These are phyloP conservation scores for Penicillium freii DNA, from an alignment of 2,329 filamentous ascomycete species.

Conservation along the genomic window DNA sequence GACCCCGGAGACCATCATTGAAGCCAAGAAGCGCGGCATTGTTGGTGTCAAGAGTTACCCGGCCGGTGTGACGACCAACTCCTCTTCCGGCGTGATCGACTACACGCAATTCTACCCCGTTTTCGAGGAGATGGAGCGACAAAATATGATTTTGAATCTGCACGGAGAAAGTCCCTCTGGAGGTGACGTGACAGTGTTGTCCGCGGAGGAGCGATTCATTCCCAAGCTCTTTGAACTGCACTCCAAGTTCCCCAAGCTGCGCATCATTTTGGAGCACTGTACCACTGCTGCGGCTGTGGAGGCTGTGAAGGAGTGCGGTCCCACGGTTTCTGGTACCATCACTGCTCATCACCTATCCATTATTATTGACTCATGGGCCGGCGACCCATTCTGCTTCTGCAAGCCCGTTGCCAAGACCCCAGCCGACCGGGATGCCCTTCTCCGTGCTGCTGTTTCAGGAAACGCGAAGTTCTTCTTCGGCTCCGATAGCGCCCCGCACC, in stretches of 20 bases:
- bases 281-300: conserved; percentile 78
- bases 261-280: conserved; percentile 73
- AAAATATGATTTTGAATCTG: conserved; percentile 83
- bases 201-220: conserved; percentile 74
- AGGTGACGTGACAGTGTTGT: conserved; percentile 56
- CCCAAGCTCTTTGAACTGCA: conserved; percentile 75
- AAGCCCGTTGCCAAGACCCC: conserved; percentile 73
- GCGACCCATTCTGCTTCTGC: conserved; percentile 75
- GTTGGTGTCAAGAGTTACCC: conserved; percentile 57
- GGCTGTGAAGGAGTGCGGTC: conserved; percentile 72
- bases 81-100: conserved; percentile 49
- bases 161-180: conserved; percentile 66
- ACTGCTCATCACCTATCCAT: conserved; percentile 85
- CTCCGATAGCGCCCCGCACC: conserved; percentile 70
- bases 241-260: conserved; percentile 63
- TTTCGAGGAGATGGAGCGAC: conserved; percentile 84
- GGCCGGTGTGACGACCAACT: conserved; percentile 58
- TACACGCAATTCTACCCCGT: conserved; percentile 54
- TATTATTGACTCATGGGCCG: conserved; percentile 71
- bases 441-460: conserved; percentile 58
- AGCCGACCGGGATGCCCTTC: conserved; percentile 67
- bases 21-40: conserved; percentile 71
- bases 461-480: conserved; percentile 66
- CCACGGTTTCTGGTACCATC: conserved; percentile 67
- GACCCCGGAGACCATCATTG: conserved; percentile 66